Evolutionary conservation across 768 basidiomycete genomes (phyloP).

Genomic region (Coprinopsis cinerea): DNA sequence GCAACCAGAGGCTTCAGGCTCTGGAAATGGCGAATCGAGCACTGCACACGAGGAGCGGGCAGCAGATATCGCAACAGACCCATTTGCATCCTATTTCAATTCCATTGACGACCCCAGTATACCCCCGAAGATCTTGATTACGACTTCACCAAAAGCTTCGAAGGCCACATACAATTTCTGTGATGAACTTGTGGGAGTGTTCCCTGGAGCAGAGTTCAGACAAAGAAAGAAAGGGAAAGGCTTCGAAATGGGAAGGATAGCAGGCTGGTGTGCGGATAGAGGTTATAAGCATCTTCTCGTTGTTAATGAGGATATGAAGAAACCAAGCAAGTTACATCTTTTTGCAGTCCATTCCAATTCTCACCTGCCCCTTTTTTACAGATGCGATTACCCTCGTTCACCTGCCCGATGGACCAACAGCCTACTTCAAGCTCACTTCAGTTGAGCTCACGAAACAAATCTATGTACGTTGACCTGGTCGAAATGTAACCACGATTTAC

Average conservation of each 20-base stretch:
- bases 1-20: conserved; percentile 26
- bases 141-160: conserved; percentile 86
- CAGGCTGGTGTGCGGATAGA: conserved; percentile 87
- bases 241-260: conserved; percentile 86
- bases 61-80: conserved; percentile 66
- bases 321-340: conserved; percentile 64
- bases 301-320: conserved; percentile 93
- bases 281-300: conserved; percentile 87
- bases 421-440: conserved; percentile 92
- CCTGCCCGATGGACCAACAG: conserved; percentile 88
- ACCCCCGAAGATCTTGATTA: conserved; percentile 86
- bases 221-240: conserved; percentile 83
- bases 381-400: conserved; percentile 91
- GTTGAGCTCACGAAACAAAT: conserved; percentile 83
- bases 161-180: conserved; percentile 88
- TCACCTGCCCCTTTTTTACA: conserved; percentile 23
- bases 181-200: conserved; percentile 83
- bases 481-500: too few species aligned
- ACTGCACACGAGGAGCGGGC: conserved; percentile 47
- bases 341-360: neutral
- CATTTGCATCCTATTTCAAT: conserved; percentile 73
- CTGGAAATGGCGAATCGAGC: too few species aligned
- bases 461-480: conserved; percentile 64
- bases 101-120: conserved; percentile 58
- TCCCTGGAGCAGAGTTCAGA: conserved; percentile 89